Base-by-base conservation (phyloP, 2,329 filamentous ascomycete genomes). In the Cercospora citrullina region DNA sequence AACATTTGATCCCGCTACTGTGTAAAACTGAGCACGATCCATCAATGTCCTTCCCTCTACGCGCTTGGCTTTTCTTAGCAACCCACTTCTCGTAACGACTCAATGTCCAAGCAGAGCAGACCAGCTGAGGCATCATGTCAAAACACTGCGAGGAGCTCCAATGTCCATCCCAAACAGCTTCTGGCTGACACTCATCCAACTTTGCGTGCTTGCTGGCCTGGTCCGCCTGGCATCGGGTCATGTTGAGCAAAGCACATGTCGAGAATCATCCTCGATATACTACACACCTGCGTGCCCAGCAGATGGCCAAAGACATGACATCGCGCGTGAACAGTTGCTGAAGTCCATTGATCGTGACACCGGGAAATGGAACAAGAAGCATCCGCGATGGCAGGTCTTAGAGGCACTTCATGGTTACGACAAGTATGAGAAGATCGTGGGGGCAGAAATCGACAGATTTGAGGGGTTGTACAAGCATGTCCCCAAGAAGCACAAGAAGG, bases 341-440 rank as follows among this genome's bases (percentile, higher is more conserved):
- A 57, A 69, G 36, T 57, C 67, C 6, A 39, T 72, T 21, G 63
- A 64, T 26, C 58, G 66, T 23, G 45, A 61, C 23, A 18, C 59
- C 1, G 70, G 70, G 30, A 67, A 65, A 45, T 72, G 68, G 70
- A 70, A 69, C 60, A 70, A 66, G 55, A 68, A 72, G 12, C 67
- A 70, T 5, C 89, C 91, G 0, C 93, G 93, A 0, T 94, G 97
- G 81, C 90, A 88, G 68, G 89, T 94, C 66, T 85, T 96, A 6
- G 88, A 93, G 33, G 92, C 88, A 0, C 86, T 98, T 33, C 86
- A 90, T 72, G 86, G 86, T 60, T 87, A 94, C 16, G 94, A 97
- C 76, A 60, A 59, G 16, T 72, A 72, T n/a, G 62, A 67, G 8
- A 51, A 67, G 42, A 66, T 69, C 14, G 62, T 63, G 4, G 68